Conservation (phyloP, 306 rosid species). For the Begonia masoniana region DNA sequence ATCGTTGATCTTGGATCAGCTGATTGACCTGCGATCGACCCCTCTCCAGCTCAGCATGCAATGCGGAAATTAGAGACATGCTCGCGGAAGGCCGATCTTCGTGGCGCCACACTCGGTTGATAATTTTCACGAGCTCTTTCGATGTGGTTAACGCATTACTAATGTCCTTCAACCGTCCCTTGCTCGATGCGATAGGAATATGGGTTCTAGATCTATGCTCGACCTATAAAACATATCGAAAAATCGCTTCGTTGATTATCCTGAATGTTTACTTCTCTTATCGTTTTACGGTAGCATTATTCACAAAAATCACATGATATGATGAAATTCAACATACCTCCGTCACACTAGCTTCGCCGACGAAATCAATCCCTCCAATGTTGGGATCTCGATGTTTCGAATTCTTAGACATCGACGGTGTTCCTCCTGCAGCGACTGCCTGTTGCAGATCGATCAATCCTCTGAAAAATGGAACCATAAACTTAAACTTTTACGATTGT, state of each 20-base stretch:
- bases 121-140: conserved; percentile 83
- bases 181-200: conserved; percentile 39
- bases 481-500: too few species aligned
- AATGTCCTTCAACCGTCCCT: conserved; percentile 63
- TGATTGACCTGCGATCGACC: conserved; percentile 90
- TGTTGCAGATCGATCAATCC: conserved; percentile 82
- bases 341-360: conserved; percentile 75
- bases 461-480: conserved; percentile 24
- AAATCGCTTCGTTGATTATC: neutral
- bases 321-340: conserved; percentile 36
- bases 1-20: conserved; percentile 78
- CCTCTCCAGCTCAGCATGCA: conserved; percentile 90
- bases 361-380: conserved; percentile 47
- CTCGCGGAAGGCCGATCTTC: conserved; percentile 84
- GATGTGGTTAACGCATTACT: conserved; percentile 86
- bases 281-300: too few species aligned
- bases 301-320: too few species aligned
- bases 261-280: too few species aligned
- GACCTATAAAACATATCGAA: conserved; percentile 29
- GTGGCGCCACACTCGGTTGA: conserved; percentile 85
- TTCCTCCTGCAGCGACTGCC: conserved; percentile 68
- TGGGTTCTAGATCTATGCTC: conserved; percentile 79
- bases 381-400: conserved; percentile 42
- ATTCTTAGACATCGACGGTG: conserved; percentile 54
- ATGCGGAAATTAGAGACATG: conserved; percentile 80